Conservation (phyloP, 2,329 filamentous ascomycete genomes). For the Arthrobotrys entomopaga region DNA sequence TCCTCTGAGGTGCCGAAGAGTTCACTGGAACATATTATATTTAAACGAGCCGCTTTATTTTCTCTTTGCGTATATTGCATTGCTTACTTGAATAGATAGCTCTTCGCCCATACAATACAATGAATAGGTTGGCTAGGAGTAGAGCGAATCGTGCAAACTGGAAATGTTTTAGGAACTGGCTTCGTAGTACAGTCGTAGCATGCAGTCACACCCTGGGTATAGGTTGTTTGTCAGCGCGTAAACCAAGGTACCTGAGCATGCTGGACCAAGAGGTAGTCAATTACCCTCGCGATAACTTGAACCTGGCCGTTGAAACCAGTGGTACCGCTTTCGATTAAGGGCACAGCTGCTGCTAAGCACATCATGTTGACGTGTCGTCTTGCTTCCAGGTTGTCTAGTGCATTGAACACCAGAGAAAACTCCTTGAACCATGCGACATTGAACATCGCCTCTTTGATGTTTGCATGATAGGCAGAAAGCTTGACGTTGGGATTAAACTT, state of each 20-base stretch:
- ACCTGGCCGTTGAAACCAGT: slow-evolving; percentile 98
- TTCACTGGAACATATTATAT: slow-evolving; percentile 67
- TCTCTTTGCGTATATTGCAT: not conserved
- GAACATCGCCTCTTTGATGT: slow-evolving; percentile 91
- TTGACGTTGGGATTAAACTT: slow-evolving; percentile 89
- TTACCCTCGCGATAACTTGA: slow-evolving; percentile 87
- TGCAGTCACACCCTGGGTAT: slow-evolving; percentile 75
- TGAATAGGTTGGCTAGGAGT: slow-evolving; percentile 97
- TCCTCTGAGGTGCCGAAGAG: slow-evolving; percentile 93
- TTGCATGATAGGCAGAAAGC: slow-evolving; percentile 88
- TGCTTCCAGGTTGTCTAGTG: slow-evolving; percentile 93
- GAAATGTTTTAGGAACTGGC: slow-evolving; percentile 88
- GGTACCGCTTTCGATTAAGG: slow-evolving; percentile 93
- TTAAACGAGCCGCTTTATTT: not conserved
- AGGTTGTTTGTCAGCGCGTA: not conserved
- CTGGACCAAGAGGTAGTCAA: slow-evolving; percentile 5
- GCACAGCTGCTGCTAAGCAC: slow-evolving; percentile 90
- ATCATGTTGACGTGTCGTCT: slow-evolving; percentile 95
- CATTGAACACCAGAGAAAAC: slow-evolving; percentile 93
- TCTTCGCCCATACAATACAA: slow-evolving; percentile 98
- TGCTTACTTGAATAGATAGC: slow-evolving; percentile 82
- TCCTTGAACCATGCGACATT: slow-evolving; percentile 85
- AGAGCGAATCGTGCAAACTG: slow-evolving; percentile 95
- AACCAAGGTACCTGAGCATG: too few relatives aligned
- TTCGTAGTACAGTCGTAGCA: slow-evolving; percentile 97